Percentiles rank a stretch among this genome's conserved stretches.
phyloP scores from a whole-genome alignment of 2,329 filamentous ascomycete species.

The Colletotrichum karsti region DNA sequence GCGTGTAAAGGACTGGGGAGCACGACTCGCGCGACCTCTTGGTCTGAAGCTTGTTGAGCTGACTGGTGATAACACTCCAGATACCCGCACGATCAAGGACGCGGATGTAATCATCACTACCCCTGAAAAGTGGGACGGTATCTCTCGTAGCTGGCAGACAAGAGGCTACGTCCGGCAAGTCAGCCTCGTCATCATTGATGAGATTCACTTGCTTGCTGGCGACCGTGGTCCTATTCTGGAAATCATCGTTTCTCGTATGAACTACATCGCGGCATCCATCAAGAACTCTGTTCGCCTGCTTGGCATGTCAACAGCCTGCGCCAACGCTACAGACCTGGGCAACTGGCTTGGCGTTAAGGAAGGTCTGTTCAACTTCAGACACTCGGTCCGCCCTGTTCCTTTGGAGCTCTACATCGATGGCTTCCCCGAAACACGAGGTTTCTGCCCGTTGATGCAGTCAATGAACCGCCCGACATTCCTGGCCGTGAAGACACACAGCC shows the following conservation, averaged over 20 bases:
- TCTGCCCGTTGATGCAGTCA: conserved; percentile 97
- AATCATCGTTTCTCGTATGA: conserved; percentile 95
- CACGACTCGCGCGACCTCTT: conserved; percentile 81
- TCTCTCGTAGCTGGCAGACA: conserved; percentile 98
- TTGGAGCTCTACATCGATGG: conserved; percentile 97
- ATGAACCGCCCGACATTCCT: conserved; percentile 98
- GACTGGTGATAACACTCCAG: conserved; percentile 94
- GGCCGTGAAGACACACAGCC: conserved; percentile 95
- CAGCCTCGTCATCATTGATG: conserved; percentile 96
- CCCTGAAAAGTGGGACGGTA: conserved; percentile 99
- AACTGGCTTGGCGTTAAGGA: conserved; percentile 99
- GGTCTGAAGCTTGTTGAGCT: conserved; percentile 92
- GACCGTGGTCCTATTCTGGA: conserved; percentile 97
- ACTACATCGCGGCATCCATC: conserved; percentile 96
- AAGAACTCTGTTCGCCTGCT: conserved; percentile 88
- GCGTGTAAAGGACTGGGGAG: conserved; percentile 93
- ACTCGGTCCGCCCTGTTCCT: conserved; percentile 95
- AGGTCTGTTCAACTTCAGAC: conserved; percentile 94
- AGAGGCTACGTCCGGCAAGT: conserved; percentile 96
- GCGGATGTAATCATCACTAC: conserved; percentile 99
- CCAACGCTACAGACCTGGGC: conserved; percentile 90
- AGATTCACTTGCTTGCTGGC: conserved; percentile 96
- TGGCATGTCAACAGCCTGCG: conserved; percentile 99
- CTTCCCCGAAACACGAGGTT: conserved; percentile 93
- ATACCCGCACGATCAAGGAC: conserved; percentile 93